Percentiles rank a stretch among this genome's conserved stretches.
phyloP scores from a whole-genome alignment of 1,139 yeast genomes.

The Candida frijolesensis region DNA sequence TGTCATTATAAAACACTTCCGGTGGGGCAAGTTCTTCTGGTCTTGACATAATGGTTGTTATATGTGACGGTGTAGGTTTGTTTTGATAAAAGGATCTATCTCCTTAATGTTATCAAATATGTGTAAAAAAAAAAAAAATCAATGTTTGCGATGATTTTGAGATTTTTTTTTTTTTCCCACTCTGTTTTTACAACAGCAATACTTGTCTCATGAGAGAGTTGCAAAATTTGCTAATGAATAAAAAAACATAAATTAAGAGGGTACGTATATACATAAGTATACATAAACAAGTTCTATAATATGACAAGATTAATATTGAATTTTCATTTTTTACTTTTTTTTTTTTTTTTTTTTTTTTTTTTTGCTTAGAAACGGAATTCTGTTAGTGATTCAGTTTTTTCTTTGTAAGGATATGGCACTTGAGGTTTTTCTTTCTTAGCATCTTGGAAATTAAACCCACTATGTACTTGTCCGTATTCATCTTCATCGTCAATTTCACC shows the following conservation, averaged over 20 bases:
- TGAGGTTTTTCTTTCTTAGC: neutral
- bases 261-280: neutral
- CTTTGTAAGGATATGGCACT: conserved; percentile 13
- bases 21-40: conserved; percentile 99
- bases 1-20: conserved; percentile 89
- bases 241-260: neutral
- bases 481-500: conserved; percentile 8
- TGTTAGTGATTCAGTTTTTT: conserved; percentile 13
- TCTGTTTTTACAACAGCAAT: neutral
- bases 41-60: conserved; percentile 79
- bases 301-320: neutral
- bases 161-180: conserved; percentile 5
- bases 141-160: conserved; percentile 4
- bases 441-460: conserved; percentile 13
- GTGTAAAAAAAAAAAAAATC: neutral
- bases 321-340: neutral
- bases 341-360: neutral
- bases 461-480: conserved; percentile 10
- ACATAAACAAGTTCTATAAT: neutral
- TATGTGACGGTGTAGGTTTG: neutral
- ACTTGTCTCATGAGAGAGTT: neutral
- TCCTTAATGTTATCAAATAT: neutral
- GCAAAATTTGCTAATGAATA: conserved; percentile 1
- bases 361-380: conserved; percentile 14
- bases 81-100: neutral